Percentiles rank a stretch among this genome's conserved stretches.
These are phyloP conservation scores for Sutorius australiensis DNA, from an alignment of 768 basidiomycete species.

Conservation along the genomic window DNA sequence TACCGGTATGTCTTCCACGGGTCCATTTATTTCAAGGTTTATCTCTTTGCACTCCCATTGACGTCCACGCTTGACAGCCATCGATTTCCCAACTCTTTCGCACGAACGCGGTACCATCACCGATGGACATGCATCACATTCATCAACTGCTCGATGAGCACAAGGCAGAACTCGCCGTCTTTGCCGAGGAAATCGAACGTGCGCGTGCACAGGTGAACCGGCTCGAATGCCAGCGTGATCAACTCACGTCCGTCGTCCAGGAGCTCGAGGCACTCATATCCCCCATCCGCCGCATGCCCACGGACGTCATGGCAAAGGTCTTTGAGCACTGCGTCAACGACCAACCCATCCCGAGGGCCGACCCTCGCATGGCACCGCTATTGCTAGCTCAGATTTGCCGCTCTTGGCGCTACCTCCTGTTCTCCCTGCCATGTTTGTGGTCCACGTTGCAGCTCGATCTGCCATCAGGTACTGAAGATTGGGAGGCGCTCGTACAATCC, in stretches of 20 bases:
- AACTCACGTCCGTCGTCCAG: conserved; percentile 12
- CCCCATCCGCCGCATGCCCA: conserved; percentile 31
- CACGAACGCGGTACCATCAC: conserved; percentile 28
- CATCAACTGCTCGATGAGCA: conserved; percentile 15
- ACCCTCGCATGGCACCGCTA: conserved; percentile 19
- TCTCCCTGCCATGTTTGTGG: conserved; percentile 28
- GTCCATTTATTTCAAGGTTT: neutral
- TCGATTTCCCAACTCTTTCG: conserved; percentile 28
- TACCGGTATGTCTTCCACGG: conserved; percentile 20
- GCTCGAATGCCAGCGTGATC: conserved; percentile 18
- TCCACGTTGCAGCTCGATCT: conserved; percentile 21
- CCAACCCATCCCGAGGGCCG: conserved; percentile 3
- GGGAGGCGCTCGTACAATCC: conserved; percentile 26
- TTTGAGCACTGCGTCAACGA: conserved; percentile 24
- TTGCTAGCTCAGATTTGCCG: conserved; percentile 30
- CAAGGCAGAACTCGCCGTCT: conserved; percentile 9
- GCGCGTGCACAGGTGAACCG: conserved; percentile 19
- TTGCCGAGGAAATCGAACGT: conserved; percentile 17
- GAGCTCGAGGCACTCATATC: conserved; percentile 28
- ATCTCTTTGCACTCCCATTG: neutral
- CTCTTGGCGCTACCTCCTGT: conserved; percentile 29
- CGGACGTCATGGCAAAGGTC: conserved; percentile 26
- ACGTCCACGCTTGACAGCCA: conserved; percentile 3
- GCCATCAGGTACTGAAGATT: conserved; percentile 16
- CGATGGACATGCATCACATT: conserved; percentile 18